phyloP scores from a whole-genome alignment of 1,139 yeast genomes.

The Suhomyces ambrosiae region DNA sequence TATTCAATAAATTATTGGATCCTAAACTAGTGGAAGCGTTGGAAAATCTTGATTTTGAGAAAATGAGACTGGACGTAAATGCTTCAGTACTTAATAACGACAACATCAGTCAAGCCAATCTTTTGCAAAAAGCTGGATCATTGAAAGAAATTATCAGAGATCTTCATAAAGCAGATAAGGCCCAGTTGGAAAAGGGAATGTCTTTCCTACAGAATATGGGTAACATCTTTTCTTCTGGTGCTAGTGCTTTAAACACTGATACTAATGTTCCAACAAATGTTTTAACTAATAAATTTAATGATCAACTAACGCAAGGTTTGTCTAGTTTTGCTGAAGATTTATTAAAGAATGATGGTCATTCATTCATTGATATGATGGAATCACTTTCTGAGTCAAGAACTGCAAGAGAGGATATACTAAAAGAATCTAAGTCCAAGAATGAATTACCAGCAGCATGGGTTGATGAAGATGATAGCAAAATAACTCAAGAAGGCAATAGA shows the following conservation, averaged over 20 bases:
- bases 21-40: slow-evolving; percentile 35
- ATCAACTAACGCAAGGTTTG: slow-evolving; percentile 38
- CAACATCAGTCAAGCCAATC: slow-evolving; percentile 22
- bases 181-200: slow-evolving; percentile 32
- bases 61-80: slow-evolving; percentile 27
- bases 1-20: slow-evolving; percentile 31
- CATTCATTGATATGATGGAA: slow-evolving; percentile 78
- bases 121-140: slow-evolving; percentile 33
- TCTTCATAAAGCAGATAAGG: slow-evolving; percentile 31
- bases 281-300: slow-evolving; percentile 17
- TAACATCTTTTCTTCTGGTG: slow-evolving; percentile 17
- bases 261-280: slow-evolving; percentile 3
- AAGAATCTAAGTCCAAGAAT: slow-evolving; percentile 17
- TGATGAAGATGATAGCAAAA: slow-evolving; percentile 26
- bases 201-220: slow-evolving; percentile 33
- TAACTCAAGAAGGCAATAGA: no score
- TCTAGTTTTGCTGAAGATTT: slow-evolving; percentile 77
- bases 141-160: slow-evolving; percentile 33
- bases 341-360: slow-evolving; percentile 70
- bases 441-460: slow-evolving; percentile 21
- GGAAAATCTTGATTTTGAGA: slow-evolving; percentile 31
- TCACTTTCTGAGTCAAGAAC: slow-evolving; percentile 61
- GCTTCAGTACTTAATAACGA: slow-evolving; percentile 17
- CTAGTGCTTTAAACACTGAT: slow-evolving; percentile 4
- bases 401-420: slow-evolving; percentile 47